phyloP scores from a whole-genome alignment of 176 grass and related monocot species.

The Carex pumila region DNA sequence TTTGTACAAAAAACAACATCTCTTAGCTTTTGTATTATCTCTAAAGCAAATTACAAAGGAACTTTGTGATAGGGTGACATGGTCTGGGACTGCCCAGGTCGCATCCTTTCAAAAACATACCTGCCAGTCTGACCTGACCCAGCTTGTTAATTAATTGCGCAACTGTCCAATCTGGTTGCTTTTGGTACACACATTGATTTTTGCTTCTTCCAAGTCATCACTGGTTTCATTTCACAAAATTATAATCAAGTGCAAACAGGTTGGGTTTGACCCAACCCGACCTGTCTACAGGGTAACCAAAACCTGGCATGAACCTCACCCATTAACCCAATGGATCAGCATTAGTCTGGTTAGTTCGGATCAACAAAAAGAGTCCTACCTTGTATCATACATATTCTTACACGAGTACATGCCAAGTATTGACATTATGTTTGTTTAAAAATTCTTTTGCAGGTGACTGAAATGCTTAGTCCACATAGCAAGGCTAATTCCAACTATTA shows the following conservation, averaged over 20 bases:
- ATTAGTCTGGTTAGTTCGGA: background rate
- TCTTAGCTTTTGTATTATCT: background rate
- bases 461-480: background rate
- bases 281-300: background rate
- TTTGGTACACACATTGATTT: background rate
- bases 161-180: background rate
- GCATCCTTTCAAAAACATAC: background rate
- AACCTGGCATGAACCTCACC: background rate
- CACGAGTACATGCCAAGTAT: background rate
- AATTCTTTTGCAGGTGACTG: slow-evolving; percentile 17
- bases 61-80: background rate
- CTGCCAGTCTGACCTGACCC: background rate
- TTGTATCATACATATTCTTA: background rate
- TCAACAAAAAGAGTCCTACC: background rate
- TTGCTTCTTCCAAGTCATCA: background rate
- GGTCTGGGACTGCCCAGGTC: background rate
- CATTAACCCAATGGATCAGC: background rate
- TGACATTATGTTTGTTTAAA: slow-evolving; percentile 1
- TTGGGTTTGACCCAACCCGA: background rate
- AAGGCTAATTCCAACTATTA: background rate
- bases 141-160: background rate
- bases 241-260: background rate
- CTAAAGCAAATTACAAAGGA: slow-evolving; percentile 2
- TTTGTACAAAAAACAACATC: background rate
- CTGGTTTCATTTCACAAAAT: background rate